These are phyloP conservation scores for Primulina eburnea DNA, from an alignment of 257 asterid genomes.

Conservation along the genomic window DNA sequence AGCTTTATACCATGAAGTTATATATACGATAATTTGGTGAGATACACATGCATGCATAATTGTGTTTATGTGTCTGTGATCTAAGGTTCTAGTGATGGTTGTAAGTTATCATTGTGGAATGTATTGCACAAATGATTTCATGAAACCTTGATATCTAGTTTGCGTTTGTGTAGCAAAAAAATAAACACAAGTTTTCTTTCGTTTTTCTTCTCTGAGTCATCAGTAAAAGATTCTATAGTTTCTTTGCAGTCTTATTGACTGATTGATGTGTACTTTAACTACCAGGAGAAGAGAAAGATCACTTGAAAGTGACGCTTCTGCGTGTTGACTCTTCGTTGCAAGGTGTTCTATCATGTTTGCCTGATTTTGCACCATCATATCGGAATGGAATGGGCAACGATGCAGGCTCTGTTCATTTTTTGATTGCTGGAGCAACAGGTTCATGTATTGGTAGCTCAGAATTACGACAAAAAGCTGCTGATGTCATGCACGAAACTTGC, in stretches of 20 bases:
- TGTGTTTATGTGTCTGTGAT: constrained; percentile 1
- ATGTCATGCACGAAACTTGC: constrained; percentile 82
- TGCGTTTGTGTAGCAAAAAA: constrained; percentile 2
- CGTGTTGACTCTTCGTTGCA: constrained; percentile 96
- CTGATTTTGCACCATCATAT: constrained; percentile 88
- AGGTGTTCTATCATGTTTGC: constrained; percentile 95
- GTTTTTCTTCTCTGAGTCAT: constrained; percentile 17
- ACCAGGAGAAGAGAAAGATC: constrained; percentile 94
- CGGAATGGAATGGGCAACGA: constrained; percentile 68
- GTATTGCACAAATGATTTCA: constrained; percentile 8
- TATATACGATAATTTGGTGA: background rate
- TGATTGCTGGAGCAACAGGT: constrained; percentile 97
- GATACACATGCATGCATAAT: background rate
- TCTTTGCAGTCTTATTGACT: constrained; percentile 24
- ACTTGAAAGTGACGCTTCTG: constrained; percentile 96
- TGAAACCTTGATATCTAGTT: constrained; percentile 5
- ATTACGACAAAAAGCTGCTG: constrained; percentile 83
- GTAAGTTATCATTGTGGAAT: constrained; percentile 16
- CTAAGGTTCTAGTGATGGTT: constrained; percentile 17
- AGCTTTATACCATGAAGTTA: background rate
- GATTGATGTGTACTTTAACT: constrained; percentile 36
- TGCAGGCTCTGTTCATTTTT: constrained; percentile 49
- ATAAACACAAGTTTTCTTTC: constrained; percentile 19
- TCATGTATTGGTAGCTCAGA: constrained; percentile 81
- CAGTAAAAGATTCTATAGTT: constrained; percentile 7